Conservation (phyloP, 1,139 yeast genomes). For the Yamadazyma trypodendri region DNA sequence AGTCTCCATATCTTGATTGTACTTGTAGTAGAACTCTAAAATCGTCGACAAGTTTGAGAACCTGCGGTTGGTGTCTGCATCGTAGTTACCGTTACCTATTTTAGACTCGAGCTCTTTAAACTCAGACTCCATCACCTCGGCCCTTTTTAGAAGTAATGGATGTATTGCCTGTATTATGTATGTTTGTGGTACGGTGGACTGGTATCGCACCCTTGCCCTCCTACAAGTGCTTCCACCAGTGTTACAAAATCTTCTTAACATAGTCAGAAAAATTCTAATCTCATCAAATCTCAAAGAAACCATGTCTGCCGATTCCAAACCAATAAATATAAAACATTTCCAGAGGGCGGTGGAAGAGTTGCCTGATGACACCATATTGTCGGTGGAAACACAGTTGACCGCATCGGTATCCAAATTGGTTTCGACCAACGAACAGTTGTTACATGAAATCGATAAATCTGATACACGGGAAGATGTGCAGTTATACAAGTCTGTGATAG, state of each 20-base stretch:
- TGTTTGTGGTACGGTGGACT: constrained; percentile 1
- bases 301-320: constrained; percentile 13
- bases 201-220: constrained; percentile 4
- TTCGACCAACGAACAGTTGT: constrained; percentile 32
- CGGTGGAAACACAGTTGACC: constrained; percentile 25
- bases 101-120: constrained; percentile 46
- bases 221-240: too few relatives aligned
- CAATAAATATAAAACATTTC: constrained; percentile 28
- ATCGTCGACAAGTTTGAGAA: constrained; percentile 56
- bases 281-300: too few relatives aligned
- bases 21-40: constrained; percentile 51
- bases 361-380: constrained; percentile 29
- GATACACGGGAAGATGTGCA: constrained; percentile 21
- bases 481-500: constrained; percentile 30
- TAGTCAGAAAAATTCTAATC: too few relatives aligned
- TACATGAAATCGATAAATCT: constrained; percentile 23
- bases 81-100: constrained; percentile 50
- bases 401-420: constrained; percentile 28
- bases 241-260: not conserved
- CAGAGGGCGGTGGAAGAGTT: constrained; percentile 30
- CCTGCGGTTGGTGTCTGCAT: constrained; percentile 53
- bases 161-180: constrained; percentile 36
- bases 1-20: constrained; percentile 35
- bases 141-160: constrained; percentile 64
- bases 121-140: constrained; percentile 52